Percentiles rank a stretch among this genome's conserved stretches.
phyloP scores from a whole-genome alignment of 768 basidiomycete genomes.

The Suillus tomentosus region DNA sequence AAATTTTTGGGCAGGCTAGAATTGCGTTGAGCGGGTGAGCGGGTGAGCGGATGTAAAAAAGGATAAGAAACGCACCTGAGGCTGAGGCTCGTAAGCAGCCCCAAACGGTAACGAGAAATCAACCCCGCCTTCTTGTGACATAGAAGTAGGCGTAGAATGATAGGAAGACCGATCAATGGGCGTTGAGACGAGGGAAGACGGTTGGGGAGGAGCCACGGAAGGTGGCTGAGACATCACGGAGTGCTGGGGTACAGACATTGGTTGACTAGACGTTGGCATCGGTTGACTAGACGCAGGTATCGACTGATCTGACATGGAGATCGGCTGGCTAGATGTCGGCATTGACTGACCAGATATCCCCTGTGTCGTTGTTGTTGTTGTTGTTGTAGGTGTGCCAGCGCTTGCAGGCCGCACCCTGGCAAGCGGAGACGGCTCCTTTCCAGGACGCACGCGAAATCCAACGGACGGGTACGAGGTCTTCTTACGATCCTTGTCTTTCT shows the following conservation, averaged over 20 bases:
- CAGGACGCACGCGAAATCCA: constrained; percentile 49
- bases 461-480: constrained; percentile 43
- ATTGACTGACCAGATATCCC: constrained; percentile 11
- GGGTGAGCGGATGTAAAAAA: not conserved
- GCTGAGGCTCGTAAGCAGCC: constrained; percentile 21
- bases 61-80: constrained; percentile 8
- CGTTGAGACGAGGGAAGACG: constrained; percentile 11
- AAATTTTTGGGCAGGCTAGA: not conserved
- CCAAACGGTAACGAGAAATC: constrained; percentile 29
- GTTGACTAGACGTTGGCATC: constrained; percentile 10
- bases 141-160: constrained; percentile 4
- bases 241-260: constrained; percentile 3
- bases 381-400: constrained; percentile 15
- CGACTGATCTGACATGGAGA: constrained; percentile 13
- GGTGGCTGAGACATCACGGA: not conserved
- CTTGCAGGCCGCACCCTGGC: constrained; percentile 14
- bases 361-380: constrained; percentile 9
- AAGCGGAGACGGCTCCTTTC: constrained; percentile 33
- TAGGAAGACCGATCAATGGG: constrained; percentile 7
- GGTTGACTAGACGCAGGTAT: constrained; percentile 12
- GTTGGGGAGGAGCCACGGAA: not conserved
- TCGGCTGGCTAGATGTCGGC: constrained; percentile 11
- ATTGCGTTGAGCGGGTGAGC: not conserved
- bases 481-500: constrained; percentile 45
- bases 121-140: constrained; percentile 15